Evolutionary conservation across 805 yeast genomes (phyloP).

Genomic region (Candida sonorensis): DNA sequence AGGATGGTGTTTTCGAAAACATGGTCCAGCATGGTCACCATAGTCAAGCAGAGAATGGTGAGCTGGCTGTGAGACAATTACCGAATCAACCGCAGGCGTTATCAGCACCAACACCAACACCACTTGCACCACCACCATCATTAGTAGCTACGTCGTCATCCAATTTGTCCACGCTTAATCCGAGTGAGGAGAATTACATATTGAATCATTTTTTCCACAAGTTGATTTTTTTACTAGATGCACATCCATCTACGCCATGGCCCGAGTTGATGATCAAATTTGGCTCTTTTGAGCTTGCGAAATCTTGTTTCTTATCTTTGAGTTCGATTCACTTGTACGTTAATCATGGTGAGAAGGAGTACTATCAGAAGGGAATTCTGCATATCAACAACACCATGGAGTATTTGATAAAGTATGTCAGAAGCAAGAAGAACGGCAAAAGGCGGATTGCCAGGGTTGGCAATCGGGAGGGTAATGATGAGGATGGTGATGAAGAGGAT

Average conservation of each 20-base stretch:
- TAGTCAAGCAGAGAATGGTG: too few relatives aligned
- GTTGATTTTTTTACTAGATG: conserved; percentile 46
- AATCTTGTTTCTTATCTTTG: conserved; percentile 50
- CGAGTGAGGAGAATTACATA: conserved; percentile 47
- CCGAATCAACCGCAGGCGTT: too few relatives aligned
- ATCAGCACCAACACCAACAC: conserved; percentile 11
- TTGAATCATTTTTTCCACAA: conserved; percentile 49
- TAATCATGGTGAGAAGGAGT: conserved; percentile 44
- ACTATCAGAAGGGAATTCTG: conserved; percentile 43
- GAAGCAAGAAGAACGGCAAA: too few relatives aligned
- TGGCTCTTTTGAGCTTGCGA: conserved; percentile 51
- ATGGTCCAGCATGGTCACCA: too few relatives aligned
- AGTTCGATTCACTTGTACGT: conserved; percentile 55
- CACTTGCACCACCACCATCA: conserved; percentile 7
- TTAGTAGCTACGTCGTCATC: too few relatives aligned
- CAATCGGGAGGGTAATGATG: conserved; percentile 1
- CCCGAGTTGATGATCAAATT: conserved; percentile 51
- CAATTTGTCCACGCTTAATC: conserved; percentile 16
- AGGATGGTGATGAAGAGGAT: too few relatives aligned
- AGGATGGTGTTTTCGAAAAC: too few relatives aligned
- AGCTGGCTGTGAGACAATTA: too few relatives aligned
- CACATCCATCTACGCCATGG: conserved; percentile 58
- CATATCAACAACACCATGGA: conserved; percentile 54
- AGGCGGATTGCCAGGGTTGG: too few relatives aligned
- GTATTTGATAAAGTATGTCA: conserved; percentile 40